A percentile compares a stretch with the other conserved stretches of the same genome.
Conservation (phyloP, 495 filamentous ascomycete genomes). For the Daldinia caldariorum region DNA sequence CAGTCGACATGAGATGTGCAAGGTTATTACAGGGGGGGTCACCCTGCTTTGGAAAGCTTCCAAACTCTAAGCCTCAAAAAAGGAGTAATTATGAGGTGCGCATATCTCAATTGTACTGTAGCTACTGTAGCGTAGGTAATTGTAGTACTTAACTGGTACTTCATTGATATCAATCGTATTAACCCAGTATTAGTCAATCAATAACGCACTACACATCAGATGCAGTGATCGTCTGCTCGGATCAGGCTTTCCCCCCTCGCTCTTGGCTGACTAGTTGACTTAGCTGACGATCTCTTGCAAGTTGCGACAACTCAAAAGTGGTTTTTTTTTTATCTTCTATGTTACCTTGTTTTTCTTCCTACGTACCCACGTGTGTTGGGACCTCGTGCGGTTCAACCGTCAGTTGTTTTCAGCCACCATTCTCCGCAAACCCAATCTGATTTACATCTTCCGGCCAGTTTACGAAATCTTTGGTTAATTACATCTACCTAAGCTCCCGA, state of each 20-base stretch:
- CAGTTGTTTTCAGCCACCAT: slow-evolving; percentile 17
- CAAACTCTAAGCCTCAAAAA: slow-evolving; percentile 14
- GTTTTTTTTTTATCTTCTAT: slow-evolving; percentile 18
- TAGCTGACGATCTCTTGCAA: slow-evolving; percentile 12
- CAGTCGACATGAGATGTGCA: slow-evolving; percentile 32
- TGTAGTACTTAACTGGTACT: slow-evolving; percentile 30
- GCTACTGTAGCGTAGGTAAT: neutral
- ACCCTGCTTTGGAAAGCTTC: slow-evolving; percentile 15
- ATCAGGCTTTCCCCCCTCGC: slow-evolving; percentile 27
- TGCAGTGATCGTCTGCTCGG: slow-evolving; percentile 23
- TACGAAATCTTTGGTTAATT: slow-evolving; percentile 21
- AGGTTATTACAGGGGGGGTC: slow-evolving; percentile 7
- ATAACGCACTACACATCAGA: slow-evolving; percentile 9
- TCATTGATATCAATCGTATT: slow-evolving; percentile 19
- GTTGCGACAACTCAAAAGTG: slow-evolving; percentile 23
- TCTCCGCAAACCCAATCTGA: slow-evolving; percentile 14
- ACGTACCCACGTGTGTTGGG: slow-evolving; percentile 25
- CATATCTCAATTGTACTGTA: too few species aligned
- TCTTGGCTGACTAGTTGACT: slow-evolving; percentile 17
- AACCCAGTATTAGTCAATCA: slow-evolving; percentile 29
- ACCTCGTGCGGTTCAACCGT: slow-evolving; percentile 4
- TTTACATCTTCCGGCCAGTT: slow-evolving; percentile 10
- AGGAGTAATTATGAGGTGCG: slow-evolving; percentile 3
- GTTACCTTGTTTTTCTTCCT: slow-evolving; percentile 7
- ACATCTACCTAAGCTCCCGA: slow-evolving; percentile 12